Evolutionary conservation across 169 alveolate species (phyloP), one percentile per base, ranked within the genome.

Genomic region (Plasmodium knowlesi): DNA sequence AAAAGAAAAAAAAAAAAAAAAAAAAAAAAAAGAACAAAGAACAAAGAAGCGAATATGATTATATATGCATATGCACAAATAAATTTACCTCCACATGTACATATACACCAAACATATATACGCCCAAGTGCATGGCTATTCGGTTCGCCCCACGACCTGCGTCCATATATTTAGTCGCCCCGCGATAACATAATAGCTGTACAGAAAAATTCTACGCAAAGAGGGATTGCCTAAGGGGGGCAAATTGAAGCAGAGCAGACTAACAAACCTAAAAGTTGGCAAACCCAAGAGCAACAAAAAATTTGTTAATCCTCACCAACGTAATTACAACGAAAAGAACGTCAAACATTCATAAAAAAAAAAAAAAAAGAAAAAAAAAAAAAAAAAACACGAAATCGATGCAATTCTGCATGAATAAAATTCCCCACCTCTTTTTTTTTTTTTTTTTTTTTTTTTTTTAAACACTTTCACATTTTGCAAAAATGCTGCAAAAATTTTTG

Each of bases 201-300:
- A 67, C 76, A 67, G 37, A 67, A 67, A 67, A 67, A 67, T 67
- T 67, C 76, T 67, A 67, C 37, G 30, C 76, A 67, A 67, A 67
- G n/a, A 25, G 37, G 37, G 37, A 8, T 50, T 16, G 61, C 3
- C 61, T 22, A 25, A 5, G 19, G 41, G 76, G 76, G 12, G 61
- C 61, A 50, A 14, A 14, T 50, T 50, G 22, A 50, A 50, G 25
- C 12, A 61, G 9, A 61, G 14, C 76, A 67, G 76, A 67, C 30
- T 67, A 67, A 67, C 76, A 67, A 22, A 25, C 37, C 34, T 67
- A 12, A 67, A 19, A 67, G 39, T 67, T 67, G 76, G 41, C 76
- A 67, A 67, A 67, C 6, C 6, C 25, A 16, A 16, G 9, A 50
- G 14, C 3, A 19, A 22, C 16, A 50, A 50, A 50, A 50, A 50